Conservation (phyloP, 371 early-diverging fungal species). For the Mucor circinelloides region DNA sequence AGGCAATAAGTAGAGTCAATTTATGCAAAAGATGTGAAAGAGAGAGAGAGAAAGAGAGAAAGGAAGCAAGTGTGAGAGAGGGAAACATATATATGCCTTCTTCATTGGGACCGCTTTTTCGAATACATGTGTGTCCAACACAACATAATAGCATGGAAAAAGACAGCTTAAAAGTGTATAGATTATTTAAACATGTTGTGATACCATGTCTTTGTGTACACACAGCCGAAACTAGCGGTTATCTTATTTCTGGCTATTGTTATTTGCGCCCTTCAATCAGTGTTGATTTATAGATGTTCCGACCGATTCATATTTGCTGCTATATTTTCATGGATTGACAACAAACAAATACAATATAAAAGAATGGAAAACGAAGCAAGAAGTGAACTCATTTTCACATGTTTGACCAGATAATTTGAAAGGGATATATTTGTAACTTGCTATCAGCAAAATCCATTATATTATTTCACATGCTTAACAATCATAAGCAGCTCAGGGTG, state of each 20-base stretch:
- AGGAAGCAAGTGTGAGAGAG: neutral
- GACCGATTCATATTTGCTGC: neutral
- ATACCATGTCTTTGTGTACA: neutral
- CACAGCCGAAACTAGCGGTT: neutral
- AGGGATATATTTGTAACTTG: neutral
- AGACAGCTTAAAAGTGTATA: neutral
- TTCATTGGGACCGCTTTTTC: conserved; percentile 5
- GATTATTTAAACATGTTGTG: conserved; percentile 1
- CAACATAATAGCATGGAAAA: neutral
- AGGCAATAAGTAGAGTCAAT: neutral
- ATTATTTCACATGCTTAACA: neutral
- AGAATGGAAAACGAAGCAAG: neutral
- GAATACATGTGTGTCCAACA: neutral
- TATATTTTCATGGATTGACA: neutral
- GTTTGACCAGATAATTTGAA: neutral
- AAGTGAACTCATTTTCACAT: neutral
- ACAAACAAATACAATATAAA: neutral
- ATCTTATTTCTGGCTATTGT: neutral
- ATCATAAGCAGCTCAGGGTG: neutral
- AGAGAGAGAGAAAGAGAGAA: neutral
- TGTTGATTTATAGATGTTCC: neutral
- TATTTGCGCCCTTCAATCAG: neutral
- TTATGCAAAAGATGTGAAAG: neutral
- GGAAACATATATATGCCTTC: neutral
- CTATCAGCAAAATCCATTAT: neutral